Evolutionary conservation across 2,329 filamentous ascomycete species (phyloP).

Genomic region (Fusarium protoensiforme): DNA sequence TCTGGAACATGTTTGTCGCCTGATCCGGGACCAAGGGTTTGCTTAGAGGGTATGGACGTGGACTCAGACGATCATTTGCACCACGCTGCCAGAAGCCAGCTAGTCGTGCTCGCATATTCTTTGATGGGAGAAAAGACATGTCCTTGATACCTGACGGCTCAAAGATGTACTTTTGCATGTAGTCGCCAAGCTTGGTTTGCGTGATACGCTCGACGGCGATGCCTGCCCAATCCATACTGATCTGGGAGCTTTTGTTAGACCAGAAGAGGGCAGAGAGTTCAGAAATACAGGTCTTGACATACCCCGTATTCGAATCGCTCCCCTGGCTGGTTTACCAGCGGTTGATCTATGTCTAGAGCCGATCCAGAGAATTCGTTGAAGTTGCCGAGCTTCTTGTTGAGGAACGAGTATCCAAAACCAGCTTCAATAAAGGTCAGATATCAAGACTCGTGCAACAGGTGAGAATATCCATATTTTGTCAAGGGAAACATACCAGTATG

Average conservation of each 20-base stretch:
- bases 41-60: not conserved
- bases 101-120: not conserved
- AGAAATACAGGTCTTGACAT: not conserved
- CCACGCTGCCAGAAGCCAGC: not conserved
- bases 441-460: too few relatives aligned
- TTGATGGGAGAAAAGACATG: not conserved
- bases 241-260: not conserved
- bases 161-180: not conserved
- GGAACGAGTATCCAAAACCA: not conserved
- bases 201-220: not conserved
- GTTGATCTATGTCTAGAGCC: not conserved
- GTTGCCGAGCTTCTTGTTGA: not conserved
- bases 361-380: not conserved
- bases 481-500: not conserved
- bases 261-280: too few relatives aligned
- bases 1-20: not conserved
- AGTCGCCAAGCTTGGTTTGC: not conserved
- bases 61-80: not conserved
- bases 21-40: not conserved
- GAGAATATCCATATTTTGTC: too few relatives aligned
- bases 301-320: not conserved
- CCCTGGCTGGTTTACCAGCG: not conserved
- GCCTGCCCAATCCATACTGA: not conserved
- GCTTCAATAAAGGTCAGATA: not conserved
- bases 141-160: not conserved